phyloP scores from a whole-genome alignment of 306 rosid genomes.

The Glycine soja region DNA sequence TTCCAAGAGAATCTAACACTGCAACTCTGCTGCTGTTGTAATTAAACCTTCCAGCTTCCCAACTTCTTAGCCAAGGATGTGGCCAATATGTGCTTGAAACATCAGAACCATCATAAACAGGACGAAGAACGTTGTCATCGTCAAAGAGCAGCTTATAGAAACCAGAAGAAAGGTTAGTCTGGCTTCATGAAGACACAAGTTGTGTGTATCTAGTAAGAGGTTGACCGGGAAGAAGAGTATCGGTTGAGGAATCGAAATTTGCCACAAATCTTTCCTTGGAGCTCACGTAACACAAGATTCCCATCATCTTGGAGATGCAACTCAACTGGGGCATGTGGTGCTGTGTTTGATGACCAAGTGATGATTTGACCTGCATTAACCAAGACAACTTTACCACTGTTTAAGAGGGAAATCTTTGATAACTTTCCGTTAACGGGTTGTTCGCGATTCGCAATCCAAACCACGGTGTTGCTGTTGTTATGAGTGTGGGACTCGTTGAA shows the following conservation, averaged over 20 bases:
- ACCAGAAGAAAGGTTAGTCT: constrained; percentile 41
- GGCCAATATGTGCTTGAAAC: constrained; percentile 50
- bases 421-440: too few relatives aligned
- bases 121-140: constrained; percentile 34
- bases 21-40: constrained; percentile 37
- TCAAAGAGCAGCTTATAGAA: constrained; percentile 45
- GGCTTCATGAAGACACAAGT: constrained; percentile 47
- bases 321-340: background rate
- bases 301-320: constrained; percentile 48
- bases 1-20: constrained; percentile 36
- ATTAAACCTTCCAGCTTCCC: constrained; percentile 29
- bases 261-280: constrained; percentile 44
- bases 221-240: constrained; percentile 60
- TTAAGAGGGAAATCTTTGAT: too few relatives aligned
- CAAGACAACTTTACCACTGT: too few relatives aligned
- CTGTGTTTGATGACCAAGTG: background rate
- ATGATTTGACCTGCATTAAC: too few relatives aligned
- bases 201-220: constrained; percentile 32
- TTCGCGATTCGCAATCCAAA: too few relatives aligned
- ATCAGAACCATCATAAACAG: constrained; percentile 31
- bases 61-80: background rate
- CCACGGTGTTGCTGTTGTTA: too few relatives aligned
- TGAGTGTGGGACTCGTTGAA: too few relatives aligned
- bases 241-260: constrained; percentile 55
- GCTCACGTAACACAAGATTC: constrained; percentile 49